Base-by-base conservation (phyloP, 768 basidiomycete species). In the Cyathus striatus region DNA sequence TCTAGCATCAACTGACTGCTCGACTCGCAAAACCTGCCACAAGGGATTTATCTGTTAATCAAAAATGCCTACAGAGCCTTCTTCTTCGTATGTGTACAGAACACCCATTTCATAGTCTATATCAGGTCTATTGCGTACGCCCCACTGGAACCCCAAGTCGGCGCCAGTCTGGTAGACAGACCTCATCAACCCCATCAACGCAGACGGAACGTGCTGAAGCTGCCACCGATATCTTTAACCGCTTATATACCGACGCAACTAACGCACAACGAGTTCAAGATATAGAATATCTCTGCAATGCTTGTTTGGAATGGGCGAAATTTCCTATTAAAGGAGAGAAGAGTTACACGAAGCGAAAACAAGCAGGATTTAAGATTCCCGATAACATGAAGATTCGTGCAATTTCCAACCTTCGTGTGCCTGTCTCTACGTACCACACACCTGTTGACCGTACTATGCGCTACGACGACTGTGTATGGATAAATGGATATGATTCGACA, bases 61-160 rank as follows among this genome's bases (percentile, higher is more conserved):
- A 92, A 54, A 53, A 60, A 17, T 78, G 72, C 45, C 70, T 98
- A 4, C 79, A 83, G 40, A 62, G 53, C 2, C 63, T 88, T 21
- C 69, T 98, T 18, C 43, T 86, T 4, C 75, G 81, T 18, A 87
- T 99, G 75, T 89, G 88, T 53, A 62, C 62, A 44, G 90, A 97
- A 41, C 96, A 99, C 56, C 93, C 95, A 0, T 98, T 90, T 64
- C 96, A 99, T 58, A 86, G 79, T 50, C 65, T 96, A 5, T 95
- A 94, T 62, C 91, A 93, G 51, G 77, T 98, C 2, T 89, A 83
- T 59, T 89, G 88, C 42, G 64, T 95, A 47, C 72, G 65, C 43
- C 40, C 40, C 16, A 68, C 70, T 7, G 64, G 51, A 48, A 51
- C 49, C 44, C 49, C 45, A 12, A 30, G 43, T 13, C 10, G 73